Percentiles rank a stretch among this genome's conserved stretches.
Conservation (phyloP, 805 yeast genomes). For the Sugiyamaella mastotermitis region DNA sequence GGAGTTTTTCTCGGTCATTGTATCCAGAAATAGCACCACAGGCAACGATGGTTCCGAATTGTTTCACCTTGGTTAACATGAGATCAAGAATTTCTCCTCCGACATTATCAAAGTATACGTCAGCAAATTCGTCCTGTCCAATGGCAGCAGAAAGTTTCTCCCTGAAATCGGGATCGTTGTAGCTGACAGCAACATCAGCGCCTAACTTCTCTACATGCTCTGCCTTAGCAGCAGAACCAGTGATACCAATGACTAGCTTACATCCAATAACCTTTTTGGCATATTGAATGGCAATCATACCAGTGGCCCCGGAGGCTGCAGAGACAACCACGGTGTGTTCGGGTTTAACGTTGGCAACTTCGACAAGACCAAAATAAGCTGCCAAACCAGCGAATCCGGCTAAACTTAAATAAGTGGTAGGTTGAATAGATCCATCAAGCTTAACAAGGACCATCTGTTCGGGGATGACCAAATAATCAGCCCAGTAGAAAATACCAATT, state of each 20-base stretch:
- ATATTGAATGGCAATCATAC: conserved; percentile 2
- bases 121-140: conserved; percentile 1
- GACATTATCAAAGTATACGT: conserved; percentile 1
- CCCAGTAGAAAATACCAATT: neutral
- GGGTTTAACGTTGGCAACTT: neutral
- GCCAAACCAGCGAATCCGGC: neutral
- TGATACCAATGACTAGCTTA: conserved; percentile 1
- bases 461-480: neutral
- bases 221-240: neutral
- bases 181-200: conserved; percentile 1
- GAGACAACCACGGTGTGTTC: conserved; percentile 1
- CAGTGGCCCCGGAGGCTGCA: conserved; percentile 2
- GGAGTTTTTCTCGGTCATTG: neutral
- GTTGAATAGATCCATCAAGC: neutral
- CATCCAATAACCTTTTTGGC: conserved; percentile 1
- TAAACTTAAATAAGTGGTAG: neutral
- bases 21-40: conserved; percentile 1
- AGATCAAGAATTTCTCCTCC: conserved; percentile 1
- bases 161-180: conserved; percentile 1
- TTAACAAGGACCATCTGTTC: neutral
- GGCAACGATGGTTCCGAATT: neutral
- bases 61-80: neutral
- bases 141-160: neutral
- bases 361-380: neutral
- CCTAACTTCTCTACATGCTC: neutral